Percentiles rank a stretch among this genome's conserved stretches.
Conservation (phyloP, 2,329 filamentous ascomycete species). For the Xylaria sp. region DNA sequence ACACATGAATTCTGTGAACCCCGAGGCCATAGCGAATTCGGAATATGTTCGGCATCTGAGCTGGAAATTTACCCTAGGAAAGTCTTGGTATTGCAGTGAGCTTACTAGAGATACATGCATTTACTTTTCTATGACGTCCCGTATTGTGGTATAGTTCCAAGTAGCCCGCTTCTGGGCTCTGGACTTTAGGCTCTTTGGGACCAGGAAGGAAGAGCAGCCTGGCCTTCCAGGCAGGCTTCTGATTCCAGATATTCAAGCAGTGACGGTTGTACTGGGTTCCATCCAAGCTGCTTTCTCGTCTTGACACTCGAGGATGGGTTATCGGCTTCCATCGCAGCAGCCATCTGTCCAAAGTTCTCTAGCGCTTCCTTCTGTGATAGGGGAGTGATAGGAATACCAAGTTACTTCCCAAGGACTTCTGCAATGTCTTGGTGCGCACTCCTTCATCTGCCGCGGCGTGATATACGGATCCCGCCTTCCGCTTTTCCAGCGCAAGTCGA, state of each 20-base stretch:
- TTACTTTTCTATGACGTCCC: neutral
- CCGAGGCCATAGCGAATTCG: neutral
- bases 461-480: conserved; percentile 21
- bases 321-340: conserved; percentile 16
- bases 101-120: neutral
- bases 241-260: conserved; percentile 23
- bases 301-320: conserved; percentile 22
- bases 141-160: neutral
- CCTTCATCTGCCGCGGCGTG: conserved; percentile 29
- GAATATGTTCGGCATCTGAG: neutral
- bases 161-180: neutral
- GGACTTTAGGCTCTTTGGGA: neutral
- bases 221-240: conserved; percentile 1
- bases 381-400: conserved; percentile 13
- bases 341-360: conserved; percentile 14
- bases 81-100: neutral
- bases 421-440: conserved; percentile 21
- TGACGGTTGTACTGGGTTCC: conserved; percentile 13
- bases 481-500: conserved; percentile 26
- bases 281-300: conserved; percentile 27
- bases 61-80: neutral
- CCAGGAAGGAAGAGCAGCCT: conserved; percentile 21
- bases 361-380: conserved; percentile 7
- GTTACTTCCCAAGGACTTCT: conserved; percentile 19
- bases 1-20: too few relatives aligned